Evolutionary conservation across 2,329 filamentous ascomycete species (phyloP), one percentile per base, ranked within the genome.

Genomic region (Knoxdaviesia capensis): DNA sequence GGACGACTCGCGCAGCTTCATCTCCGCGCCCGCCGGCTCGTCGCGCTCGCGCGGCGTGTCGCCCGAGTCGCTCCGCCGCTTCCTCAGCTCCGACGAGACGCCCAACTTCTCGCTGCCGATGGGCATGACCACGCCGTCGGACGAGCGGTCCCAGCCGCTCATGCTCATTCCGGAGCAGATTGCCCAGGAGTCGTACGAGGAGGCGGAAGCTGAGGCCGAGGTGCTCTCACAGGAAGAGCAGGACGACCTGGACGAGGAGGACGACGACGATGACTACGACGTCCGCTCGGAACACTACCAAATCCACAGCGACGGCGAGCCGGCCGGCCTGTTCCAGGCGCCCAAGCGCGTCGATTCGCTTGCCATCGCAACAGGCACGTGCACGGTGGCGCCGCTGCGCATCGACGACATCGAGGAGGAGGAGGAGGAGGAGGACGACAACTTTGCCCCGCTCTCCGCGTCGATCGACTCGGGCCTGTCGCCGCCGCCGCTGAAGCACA

Each of bases 361-460:
- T 2, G 20, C 20, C 20, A 20, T 20, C 3, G 20, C 20, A 2
- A 20, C 20, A 3, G 20, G 20, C 20, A 20, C 20, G 20, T 20
- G 20, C 20, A 20, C 20, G 20, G 20, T 20, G 20, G 20, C 3
- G 20, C 20, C 20, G 20, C 20, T 20, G 20, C 20, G 20, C 20
- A 20, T 20, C 20, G 20, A 20, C 20, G 20, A 20, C 20, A 20
- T 20, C 11, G 45, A 56, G 30, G 58, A 45, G 11, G 20, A 54
- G 6, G 68, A 70, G 41, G 59, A 58, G 38, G 71, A 75, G 40
- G 70, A 77, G 46, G 71, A 77, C 48, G 69, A 74, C 47, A 76
- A 76, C 55, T 77, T 77, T 49, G 71, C 71, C n/a, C 65, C 62
- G 4, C 66, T 66, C 1, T 3, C 56, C 60, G 20, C 31, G 28